Evolutionary conservation across 2,329 filamentous ascomycete genomes (phyloP).

Genomic region (Colletotrichum costaricense): DNA sequence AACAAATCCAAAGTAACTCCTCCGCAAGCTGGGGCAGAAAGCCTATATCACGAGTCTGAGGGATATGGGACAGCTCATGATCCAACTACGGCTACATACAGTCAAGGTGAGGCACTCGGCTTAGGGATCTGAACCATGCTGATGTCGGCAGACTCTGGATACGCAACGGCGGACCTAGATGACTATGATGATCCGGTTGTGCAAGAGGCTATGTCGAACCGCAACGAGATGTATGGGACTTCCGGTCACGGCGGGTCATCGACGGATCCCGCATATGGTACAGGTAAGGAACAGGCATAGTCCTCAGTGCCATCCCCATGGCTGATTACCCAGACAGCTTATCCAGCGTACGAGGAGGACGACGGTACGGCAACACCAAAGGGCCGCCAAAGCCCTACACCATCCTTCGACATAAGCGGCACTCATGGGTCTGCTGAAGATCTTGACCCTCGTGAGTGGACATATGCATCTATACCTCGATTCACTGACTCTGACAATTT

Average conservation of each 20-base stretch:
- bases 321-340: constrained; percentile 6
- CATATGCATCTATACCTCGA: too few relatives aligned
- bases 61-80: background rate
- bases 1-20: background rate
- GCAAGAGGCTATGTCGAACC: background rate
- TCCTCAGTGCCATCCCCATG: background rate
- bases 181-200: background rate
- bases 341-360: constrained; percentile 41
- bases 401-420: constrained; percentile 14
- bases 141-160: constrained; percentile 9
- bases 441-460: constrained; percentile 51
- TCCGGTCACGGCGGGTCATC: constrained; percentile 18
- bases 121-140: background rate
- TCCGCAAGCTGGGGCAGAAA: background rate
- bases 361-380: constrained; percentile 40
- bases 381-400: background rate
- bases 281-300: background rate
- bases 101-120: background rate
- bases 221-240: constrained; percentile 3
- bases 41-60: background rate
- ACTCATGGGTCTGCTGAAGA: constrained; percentile 21
- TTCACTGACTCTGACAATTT: background rate
- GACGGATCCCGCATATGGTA: constrained; percentile 25
- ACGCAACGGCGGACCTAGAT: background rate
- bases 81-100: background rate